These are phyloP conservation scores for Sordariomycetes sp. DNA, from an alignment of 2,329 filamentous ascomycete genomes.

Conservation along the genomic window DNA sequence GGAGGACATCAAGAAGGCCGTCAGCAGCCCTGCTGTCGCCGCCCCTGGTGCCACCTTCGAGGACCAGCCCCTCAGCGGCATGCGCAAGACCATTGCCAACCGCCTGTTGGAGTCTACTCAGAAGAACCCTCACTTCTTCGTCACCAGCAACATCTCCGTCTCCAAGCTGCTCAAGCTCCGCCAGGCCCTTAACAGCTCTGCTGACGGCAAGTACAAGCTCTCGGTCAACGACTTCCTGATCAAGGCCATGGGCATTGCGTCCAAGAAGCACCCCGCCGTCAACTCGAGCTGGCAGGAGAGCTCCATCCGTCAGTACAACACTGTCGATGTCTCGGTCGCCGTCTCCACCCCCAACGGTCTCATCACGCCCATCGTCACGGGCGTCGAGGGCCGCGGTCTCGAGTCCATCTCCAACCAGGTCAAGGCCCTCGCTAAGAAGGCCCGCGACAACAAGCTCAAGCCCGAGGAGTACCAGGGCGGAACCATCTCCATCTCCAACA, in stretches of 20 bases:
- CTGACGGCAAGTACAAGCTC: constrained; percentile 94
- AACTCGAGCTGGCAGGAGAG: constrained; percentile 94
- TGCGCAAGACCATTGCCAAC: constrained; percentile 96
- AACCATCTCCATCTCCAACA: constrained; percentile 99
- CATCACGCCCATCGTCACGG: constrained; percentile 95
- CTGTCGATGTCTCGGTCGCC: constrained; percentile 89
- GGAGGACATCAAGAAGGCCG: constrained; percentile 84
- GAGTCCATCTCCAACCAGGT: constrained; percentile 79
- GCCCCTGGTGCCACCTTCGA: constrained; percentile 62
- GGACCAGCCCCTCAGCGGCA: constrained; percentile 76
- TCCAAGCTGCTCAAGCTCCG: constrained; percentile 94
- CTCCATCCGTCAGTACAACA: constrained; percentile 86
- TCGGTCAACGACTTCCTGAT: constrained; percentile 99
- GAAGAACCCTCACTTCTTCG: constrained; percentile 98
- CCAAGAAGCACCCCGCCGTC: constrained; percentile 86
- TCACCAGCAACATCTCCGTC: constrained; percentile 84
- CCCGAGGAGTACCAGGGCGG: constrained; percentile 98
- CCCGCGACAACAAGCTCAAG: constrained; percentile 96
- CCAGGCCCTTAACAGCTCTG: constrained; percentile 78
- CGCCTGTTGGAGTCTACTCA: constrained; percentile 81
- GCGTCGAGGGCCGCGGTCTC: constrained; percentile 78
- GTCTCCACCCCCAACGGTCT: constrained; percentile 88
- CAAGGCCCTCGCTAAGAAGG: constrained; percentile 95
- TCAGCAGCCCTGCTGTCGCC: constrained; percentile 45
- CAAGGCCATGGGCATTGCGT: constrained; percentile 85